These are phyloP conservation scores for Rhizoclosmatium sp. DNA, from an alignment of 192 early-diverging fungal species.

Conservation along the genomic window DNA sequence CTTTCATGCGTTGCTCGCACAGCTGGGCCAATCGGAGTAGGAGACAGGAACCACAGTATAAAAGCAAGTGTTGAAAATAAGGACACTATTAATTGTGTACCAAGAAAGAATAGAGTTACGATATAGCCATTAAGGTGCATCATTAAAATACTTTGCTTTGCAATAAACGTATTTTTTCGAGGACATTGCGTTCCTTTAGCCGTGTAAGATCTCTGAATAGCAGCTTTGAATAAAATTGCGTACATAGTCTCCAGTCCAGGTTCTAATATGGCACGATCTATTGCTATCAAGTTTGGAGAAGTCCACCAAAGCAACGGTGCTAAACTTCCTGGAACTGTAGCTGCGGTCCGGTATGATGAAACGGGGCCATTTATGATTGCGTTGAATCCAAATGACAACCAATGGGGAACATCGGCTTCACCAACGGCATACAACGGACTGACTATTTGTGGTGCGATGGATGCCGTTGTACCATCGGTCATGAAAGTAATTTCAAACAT, in stretches of 20 bases:
- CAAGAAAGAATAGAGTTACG: background rate
- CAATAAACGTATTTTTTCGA: background rate
- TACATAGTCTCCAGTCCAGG: conserved; percentile 37
- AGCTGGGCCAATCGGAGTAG: conserved; percentile 20
- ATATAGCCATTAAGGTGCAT: conserved; percentile 5
- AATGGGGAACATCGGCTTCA: background rate
- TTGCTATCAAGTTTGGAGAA: conserved; percentile 24
- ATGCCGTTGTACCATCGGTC: conserved; percentile 36
- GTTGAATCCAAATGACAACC: background rate
- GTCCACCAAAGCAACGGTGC: conserved; percentile 39
- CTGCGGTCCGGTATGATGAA: background rate
- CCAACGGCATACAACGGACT: background rate
- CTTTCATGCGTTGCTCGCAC: conserved; percentile 16
- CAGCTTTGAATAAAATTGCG: conserved; percentile 30
- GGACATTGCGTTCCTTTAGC: conserved; percentile 14
- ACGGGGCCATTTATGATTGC: background rate
- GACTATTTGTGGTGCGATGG: conserved; percentile 22
- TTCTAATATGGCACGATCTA: conserved; percentile 18
- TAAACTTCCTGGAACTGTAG: conserved; percentile 30
- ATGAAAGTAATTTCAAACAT: conserved; percentile 6
- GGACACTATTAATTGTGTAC: conserved; percentile 1
- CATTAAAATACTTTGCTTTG: background rate
- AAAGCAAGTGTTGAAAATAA: background rate
- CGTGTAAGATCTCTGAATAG: conserved; percentile 11
- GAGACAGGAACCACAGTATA: background rate